Evolutionary conservation across 202 grass and related monocot genomes (phyloP), one percentile per base, ranked within the genome.

Genomic region (Hordeum pubiflorum): DNA sequence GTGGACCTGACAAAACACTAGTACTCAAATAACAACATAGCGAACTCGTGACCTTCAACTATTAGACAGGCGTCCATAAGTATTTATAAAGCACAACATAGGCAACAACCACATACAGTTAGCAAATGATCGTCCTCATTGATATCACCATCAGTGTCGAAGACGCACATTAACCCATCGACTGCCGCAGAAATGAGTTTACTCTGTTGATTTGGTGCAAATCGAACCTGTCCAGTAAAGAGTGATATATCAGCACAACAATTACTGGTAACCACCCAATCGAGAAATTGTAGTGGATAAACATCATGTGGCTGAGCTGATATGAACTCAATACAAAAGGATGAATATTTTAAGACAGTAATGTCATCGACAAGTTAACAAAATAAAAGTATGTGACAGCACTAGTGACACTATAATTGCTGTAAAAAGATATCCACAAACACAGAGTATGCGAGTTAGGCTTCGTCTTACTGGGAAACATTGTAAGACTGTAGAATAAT

Each of bases 161-260:
- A 89, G 27, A 94, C 73, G 84, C 95, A 98, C 56, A 98, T 27
- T 79, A 94, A 81, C 57, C 92, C 95, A 83, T 98, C 92, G 54
- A 94, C 69, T 59, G 95, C 82, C 1, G 84, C 87, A 55, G 91
- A 93, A 74, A 94, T 83, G 31, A 97, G 84, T 60, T 86, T 97
- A 58, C 74, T 94, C 33, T 88, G 86, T 69, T 98, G 79, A 81
- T 86, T 58, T 39, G 92, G 92, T 68, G 91, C 62, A 54, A 54
- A 54, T 83, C 79, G 82, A 52, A 94, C 90, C 88, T 93, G 80
- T 56, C 66, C 48, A 31, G 77, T 1, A 84, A 58, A 84, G 32
- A 33, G 37, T 20, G 82, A 11, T 10, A 81, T 59, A 65, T 83
- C 65, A 84, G 52, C 41, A 54, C 10, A 86, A 27, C 9, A 74